Conservation (phyloP, 2,329 filamentous ascomycete species). For the Pseudogymnoascus sp. region DNA sequence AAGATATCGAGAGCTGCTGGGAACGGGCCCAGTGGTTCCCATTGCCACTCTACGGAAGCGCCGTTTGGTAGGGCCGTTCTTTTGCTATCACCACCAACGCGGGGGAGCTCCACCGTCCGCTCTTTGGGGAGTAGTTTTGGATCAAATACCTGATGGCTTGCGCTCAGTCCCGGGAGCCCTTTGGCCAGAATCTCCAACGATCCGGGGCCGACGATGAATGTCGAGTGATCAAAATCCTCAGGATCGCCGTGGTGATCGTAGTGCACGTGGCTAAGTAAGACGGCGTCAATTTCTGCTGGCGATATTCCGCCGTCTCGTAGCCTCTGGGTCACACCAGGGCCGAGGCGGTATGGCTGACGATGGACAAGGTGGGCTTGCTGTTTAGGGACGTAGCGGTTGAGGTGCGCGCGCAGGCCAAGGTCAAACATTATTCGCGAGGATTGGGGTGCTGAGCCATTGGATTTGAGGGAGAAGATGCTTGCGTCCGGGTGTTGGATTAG, state of each 20-base stretch:
- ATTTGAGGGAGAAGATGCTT: too few species aligned
- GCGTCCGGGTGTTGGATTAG: too few species aligned
- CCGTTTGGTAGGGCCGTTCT: conserved; percentile 14
- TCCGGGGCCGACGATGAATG: conserved; percentile 43
- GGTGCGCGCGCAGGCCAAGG: conserved; percentile 40
- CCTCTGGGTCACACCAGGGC: conserved; percentile 25
- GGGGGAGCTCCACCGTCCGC: conserved; percentile 36
- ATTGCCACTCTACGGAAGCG: conserved; percentile 21
- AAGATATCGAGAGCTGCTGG: conserved; percentile 39
- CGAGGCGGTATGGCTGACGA: conserved; percentile 36
- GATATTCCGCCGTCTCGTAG: conserved; percentile 30
- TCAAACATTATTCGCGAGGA: conserved; percentile 42
- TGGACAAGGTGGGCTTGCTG: conserved; percentile 37
- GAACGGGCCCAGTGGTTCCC: conserved; percentile 36
- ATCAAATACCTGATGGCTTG: conserved; percentile 35
- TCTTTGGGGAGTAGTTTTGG: conserved; percentile 32
- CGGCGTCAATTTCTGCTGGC: conserved; percentile 14
- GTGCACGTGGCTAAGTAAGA: conserved; percentile 44
- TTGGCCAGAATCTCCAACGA: conserved; percentile 32
- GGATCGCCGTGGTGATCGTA: conserved; percentile 52
- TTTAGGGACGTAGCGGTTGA: conserved; percentile 33
- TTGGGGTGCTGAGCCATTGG: conserved; percentile 14
- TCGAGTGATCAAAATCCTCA: conserved; percentile 38
- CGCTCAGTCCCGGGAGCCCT: conserved; percentile 17
- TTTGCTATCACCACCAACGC: neutral